Conservation (phyloP, 2,329 filamentous ascomycete species). For the Westerdykella sp. region DNA sequence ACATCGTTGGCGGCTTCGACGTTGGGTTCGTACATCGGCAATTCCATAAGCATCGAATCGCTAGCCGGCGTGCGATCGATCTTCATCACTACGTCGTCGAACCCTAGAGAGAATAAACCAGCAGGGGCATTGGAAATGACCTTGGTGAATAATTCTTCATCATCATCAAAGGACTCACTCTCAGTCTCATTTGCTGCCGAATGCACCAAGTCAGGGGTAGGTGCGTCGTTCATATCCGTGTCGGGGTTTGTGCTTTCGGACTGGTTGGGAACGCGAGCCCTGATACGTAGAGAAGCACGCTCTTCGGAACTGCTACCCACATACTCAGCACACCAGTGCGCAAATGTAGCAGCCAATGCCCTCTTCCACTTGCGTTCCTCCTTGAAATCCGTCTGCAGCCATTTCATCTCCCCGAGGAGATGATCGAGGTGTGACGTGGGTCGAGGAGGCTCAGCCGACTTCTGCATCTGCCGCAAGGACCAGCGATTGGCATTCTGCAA, state of each 20-base stretch:
- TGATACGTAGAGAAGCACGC: slow-evolving; percentile 62
- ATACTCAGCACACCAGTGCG: slow-evolving; percentile 79
- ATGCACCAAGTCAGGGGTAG: slow-evolving; percentile 36
- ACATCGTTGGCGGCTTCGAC: slow-evolving; percentile 28
- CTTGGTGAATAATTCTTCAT: slow-evolving; percentile 38
- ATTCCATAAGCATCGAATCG: slow-evolving; percentile 70
- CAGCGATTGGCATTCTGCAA: slow-evolving; percentile 87
- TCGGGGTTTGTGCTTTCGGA: slow-evolving; percentile 14
- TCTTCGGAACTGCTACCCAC: slow-evolving; percentile 59
- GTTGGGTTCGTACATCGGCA: slow-evolving; percentile 65
- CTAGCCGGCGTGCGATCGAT: slow-evolving; percentile 67
- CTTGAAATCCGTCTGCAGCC: slow-evolving; percentile 95
- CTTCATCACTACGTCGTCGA: slow-evolving; percentile 74
- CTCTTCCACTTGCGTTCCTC: slow-evolving; percentile 94
- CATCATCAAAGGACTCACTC: slow-evolving; percentile 34
- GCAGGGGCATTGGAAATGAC: slow-evolving; percentile 55
- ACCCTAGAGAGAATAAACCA: slow-evolving; percentile 74
- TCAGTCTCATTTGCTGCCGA: slow-evolving; percentile 36
- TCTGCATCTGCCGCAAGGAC: slow-evolving; percentile 84
- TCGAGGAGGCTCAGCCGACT: slow-evolving; percentile 71
- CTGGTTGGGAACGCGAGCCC: slow-evolving; percentile 38
- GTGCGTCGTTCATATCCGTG: slow-evolving; percentile 34
- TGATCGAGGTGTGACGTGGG: slow-evolving; percentile 79
- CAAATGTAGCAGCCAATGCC: slow-evolving; percentile 70
- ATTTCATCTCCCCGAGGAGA: slow-evolving; percentile 84